These are phyloP conservation scores for Phaeosphaeriaceae sp. DNA, from an alignment of 2,329 filamentous ascomycete species.

Conservation along the genomic window DNA sequence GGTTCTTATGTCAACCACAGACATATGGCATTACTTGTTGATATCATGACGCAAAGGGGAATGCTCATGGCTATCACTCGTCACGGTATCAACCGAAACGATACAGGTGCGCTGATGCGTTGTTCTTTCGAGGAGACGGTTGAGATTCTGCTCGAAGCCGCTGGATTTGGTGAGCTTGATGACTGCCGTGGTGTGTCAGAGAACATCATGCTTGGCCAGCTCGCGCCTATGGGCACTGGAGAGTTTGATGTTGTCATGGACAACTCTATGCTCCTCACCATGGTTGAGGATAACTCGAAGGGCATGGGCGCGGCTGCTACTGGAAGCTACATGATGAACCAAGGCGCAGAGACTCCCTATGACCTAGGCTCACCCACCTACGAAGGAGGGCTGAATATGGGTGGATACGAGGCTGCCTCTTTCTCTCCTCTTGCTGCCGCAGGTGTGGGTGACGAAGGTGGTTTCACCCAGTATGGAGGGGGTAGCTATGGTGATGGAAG, in stretches of 20 bases:
- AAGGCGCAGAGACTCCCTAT: conserved; percentile 92
- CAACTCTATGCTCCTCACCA: conserved; percentile 92
- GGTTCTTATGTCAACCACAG: conserved; percentile 99
- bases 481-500: conserved; percentile 67
- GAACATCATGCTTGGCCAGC: conserved; percentile 97
- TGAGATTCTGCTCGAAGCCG: conserved; percentile 95
- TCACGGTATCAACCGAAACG: conserved; percentile 97
- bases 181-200: conserved; percentile 98
- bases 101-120: conserved; percentile 97
- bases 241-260: conserved; percentile 95
- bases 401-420: conserved; percentile 61
- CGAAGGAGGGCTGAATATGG: conserved; percentile 66
- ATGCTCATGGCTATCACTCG: conserved; percentile 95
- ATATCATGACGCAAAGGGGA: conserved; percentile 97
- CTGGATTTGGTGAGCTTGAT: conserved; percentile 91
- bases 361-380: conserved; percentile 72
- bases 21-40: conserved; percentile 91
- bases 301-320: conserved; percentile 72
- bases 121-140: conserved; percentile 99
- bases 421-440: conserved; percentile 79
- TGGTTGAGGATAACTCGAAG: conserved; percentile 86
- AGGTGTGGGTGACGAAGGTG: conserved; percentile 64
- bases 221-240: conserved; percentile 95
- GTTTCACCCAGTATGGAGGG: conserved; percentile 67
- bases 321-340: conserved; percentile 67